Conservation (phyloP, 768 basidiomycete genomes). For the Termitomyces sp. region DNA sequence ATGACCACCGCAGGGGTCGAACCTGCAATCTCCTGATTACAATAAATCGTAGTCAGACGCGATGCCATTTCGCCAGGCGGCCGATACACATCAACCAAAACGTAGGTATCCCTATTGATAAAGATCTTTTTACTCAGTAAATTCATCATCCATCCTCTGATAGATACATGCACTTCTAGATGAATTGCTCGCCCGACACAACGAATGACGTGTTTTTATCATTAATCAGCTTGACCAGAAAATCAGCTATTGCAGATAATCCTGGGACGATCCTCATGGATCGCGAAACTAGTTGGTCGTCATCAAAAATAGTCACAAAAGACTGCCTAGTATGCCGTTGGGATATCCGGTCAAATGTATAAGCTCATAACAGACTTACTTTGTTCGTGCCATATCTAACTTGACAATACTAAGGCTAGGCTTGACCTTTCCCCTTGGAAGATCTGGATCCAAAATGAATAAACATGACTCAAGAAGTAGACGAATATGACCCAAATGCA, state of each 20-base stretch:
- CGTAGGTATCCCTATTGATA: too few relatives aligned
- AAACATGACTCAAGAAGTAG: background rate
- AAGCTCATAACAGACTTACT: background rate
- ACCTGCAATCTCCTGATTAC: conserved; percentile 77
- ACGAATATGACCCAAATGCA: background rate
- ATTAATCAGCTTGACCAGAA: background rate
- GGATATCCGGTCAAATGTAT: background rate
- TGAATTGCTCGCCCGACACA: background rate
- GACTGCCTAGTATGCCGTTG: background rate
- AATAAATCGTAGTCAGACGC: conserved; percentile 83
- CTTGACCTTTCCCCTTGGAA: conserved; percentile 20
- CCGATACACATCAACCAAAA: too few relatives aligned
- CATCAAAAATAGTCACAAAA: background rate
- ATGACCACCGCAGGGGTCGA: conserved; percentile 54
- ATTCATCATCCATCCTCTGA: background rate
- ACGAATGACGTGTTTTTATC: background rate
- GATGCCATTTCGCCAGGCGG: conserved; percentile 81
- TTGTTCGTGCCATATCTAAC: background rate
- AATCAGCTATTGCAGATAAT: background rate
- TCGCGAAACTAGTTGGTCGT: background rate
- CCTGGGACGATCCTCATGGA: background rate
- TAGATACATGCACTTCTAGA: background rate
- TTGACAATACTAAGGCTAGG: conserved; percentile 4
- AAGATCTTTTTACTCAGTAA: too few relatives aligned
- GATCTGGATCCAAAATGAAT: conserved; percentile 10